These are phyloP conservation scores for Tylopilus balloui DNA, from an alignment of 768 basidiomycete species.

Conservation along the genomic window DNA sequence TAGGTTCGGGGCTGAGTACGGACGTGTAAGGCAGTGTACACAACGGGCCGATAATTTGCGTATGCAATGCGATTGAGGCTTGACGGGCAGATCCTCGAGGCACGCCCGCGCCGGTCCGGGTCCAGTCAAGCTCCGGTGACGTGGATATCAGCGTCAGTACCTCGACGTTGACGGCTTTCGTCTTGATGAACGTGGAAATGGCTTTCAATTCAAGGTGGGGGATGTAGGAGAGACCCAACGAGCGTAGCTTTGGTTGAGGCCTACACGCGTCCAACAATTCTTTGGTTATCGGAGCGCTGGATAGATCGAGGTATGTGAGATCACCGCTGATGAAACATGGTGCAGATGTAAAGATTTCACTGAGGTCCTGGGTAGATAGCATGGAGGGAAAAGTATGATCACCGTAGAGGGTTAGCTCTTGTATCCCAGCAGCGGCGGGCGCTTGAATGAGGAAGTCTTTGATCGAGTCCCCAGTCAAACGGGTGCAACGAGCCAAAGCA, in stretches of 20 bases:
- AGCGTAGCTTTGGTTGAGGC: constrained; percentile 71
- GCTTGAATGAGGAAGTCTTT: constrained; percentile 67
- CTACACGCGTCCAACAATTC: constrained; percentile 51
- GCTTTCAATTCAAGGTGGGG: constrained; percentile 59
- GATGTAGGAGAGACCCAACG: constrained; percentile 87
- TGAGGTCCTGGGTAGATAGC: constrained; percentile 61
- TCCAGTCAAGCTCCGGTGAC: constrained; percentile 68
- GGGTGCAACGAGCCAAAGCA: constrained; percentile 80
- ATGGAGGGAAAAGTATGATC: constrained; percentile 80
- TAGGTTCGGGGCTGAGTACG: constrained; percentile 36
- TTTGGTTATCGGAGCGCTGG: constrained; percentile 69
- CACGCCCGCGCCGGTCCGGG: constrained; percentile 31
- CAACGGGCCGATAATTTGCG: constrained; percentile 71
- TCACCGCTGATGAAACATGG: constrained; percentile 76
- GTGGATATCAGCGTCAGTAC: constrained; percentile 77
- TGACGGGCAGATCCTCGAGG: constrained; percentile 51
- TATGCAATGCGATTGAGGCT: constrained; percentile 72
- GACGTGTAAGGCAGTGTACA: constrained; percentile 77
- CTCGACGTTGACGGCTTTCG: constrained; percentile 74
- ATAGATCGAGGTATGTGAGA: constrained; percentile 86
- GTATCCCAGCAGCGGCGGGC: constrained; percentile 54
- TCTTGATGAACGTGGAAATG: constrained; percentile 63
- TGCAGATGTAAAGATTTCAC: constrained; percentile 61
- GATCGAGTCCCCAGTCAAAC: constrained; percentile 76
- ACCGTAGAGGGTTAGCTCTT: constrained; percentile 85